These are phyloP conservation scores for Carex cristatella DNA, from an alignment of 176 grass and related monocot species.

Conservation along the genomic window DNA sequence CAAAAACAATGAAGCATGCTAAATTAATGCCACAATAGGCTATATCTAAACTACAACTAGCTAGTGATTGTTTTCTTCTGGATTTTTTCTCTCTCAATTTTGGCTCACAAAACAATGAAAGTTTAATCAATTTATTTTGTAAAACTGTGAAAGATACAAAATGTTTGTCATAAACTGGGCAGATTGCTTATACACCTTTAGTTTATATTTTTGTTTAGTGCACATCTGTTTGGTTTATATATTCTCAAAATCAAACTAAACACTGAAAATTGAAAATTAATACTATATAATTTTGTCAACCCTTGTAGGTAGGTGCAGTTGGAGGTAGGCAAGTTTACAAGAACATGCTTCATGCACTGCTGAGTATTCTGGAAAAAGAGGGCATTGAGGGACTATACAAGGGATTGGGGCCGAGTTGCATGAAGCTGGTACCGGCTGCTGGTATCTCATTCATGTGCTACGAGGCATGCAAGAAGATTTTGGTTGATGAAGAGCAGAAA, in stretches of 20 bases:
- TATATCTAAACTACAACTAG: no score
- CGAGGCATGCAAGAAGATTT: conserved; percentile 93
- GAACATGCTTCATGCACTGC: conserved; percentile 91
- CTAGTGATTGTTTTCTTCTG: no score
- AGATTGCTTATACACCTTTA: not conserved
- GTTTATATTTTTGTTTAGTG: not conserved
- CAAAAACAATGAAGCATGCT: no score
- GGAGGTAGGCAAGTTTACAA: conserved; percentile 77
- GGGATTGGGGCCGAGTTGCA: conserved; percentile 90
- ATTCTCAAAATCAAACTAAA: not conserved
- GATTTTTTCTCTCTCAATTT: no score
- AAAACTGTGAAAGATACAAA: not conserved
- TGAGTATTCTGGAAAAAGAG: conserved; percentile 88
- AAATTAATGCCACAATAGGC: no score
- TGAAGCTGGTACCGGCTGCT: conserved; percentile 87
- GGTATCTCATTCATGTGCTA: conserved; percentile 99
- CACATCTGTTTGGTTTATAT: not conserved
- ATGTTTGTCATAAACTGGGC: not conserved
- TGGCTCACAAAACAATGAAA: not conserved
- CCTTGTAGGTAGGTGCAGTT: conserved; percentile 73
- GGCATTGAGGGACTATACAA: conserved; percentile 79
- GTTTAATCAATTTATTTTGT: not conserved
- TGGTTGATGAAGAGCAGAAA: conserved; percentile 48
- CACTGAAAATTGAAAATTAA: not conserved
- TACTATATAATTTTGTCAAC: not conserved